A percentile compares a stretch with the other conserved stretches of the same genome.
Conservation (phyloP, 768 basidiomycete genomes). For the Podaxis rugospora region DNA sequence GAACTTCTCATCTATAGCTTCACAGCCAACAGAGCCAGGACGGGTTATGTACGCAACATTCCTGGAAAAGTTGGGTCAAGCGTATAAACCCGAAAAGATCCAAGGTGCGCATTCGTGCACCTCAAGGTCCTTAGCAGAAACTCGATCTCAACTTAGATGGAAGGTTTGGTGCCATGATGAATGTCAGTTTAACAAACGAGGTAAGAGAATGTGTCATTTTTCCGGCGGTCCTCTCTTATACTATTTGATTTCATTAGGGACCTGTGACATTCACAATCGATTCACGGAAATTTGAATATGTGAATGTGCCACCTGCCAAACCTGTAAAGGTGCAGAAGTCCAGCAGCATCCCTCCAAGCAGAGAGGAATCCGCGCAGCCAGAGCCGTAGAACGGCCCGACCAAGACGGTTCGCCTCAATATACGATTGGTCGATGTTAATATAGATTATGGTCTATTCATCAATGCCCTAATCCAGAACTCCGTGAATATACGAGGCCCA, state of each 20-base stretch:
- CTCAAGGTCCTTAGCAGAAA: not conserved
- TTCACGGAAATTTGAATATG: slow-evolving; percentile 73
- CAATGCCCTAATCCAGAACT: not conserved
- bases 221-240: slow-evolving; percentile 31
- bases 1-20: not conserved
- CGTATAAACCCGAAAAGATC: slow-evolving; percentile 73
- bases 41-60: slow-evolving; percentile 69
- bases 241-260: slow-evolving; percentile 40
- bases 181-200: slow-evolving; percentile 83
- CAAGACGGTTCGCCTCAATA: no score
- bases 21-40: slow-evolving; percentile 63
- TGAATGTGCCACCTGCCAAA: slow-evolving; percentile 21
- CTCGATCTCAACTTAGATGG: slow-evolving; percentile 54
- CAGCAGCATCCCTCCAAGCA: not conserved
- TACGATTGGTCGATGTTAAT: not conserved
- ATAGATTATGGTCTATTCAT: not conserved
- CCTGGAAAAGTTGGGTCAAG: slow-evolving; percentile 56
- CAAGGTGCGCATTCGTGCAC: slow-evolving; percentile 50
- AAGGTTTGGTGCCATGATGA: slow-evolving; percentile 97
- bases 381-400: not conserved
- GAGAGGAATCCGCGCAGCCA: not conserved
- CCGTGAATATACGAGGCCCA: not conserved
- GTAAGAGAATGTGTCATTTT: slow-evolving; percentile 33
- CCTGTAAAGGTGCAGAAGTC: slow-evolving; percentile 5
- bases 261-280: slow-evolving; percentile 85